Percentiles rank a stretch among this genome's conserved stretches.
Evolutionary conservation across 2,329 filamentous ascomycete species (phyloP).

Genomic region (Venturia nashicola): DNA sequence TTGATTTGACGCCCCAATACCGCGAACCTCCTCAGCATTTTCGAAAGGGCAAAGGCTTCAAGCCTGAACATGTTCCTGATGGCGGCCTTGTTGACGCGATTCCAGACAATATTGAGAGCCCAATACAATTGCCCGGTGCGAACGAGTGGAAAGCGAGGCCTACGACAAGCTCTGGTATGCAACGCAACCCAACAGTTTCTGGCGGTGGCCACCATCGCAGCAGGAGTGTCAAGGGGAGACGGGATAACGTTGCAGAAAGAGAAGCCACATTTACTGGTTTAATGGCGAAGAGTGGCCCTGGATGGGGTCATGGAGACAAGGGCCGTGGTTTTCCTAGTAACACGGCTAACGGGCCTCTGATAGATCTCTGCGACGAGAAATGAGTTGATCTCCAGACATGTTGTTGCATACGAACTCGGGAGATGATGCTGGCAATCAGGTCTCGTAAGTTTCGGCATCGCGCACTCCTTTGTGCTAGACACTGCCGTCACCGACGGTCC

Average conservation of each 20-base stretch:
- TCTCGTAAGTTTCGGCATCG: not conserved
- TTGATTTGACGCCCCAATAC: constrained; percentile 56
- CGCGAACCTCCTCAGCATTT: constrained; percentile 49
- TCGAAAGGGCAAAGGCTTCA: constrained; percentile 39
- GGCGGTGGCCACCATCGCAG: not conserved
- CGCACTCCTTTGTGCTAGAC: too few relatives aligned
- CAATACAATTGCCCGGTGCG: constrained; percentile 28
- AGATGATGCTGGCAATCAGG: not conserved
- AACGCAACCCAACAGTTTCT: not conserved
- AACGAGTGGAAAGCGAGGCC: constrained; percentile 32
- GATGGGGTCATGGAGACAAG: constrained; percentile 24
- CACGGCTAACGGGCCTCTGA: constrained; percentile 31
- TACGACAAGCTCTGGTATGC: constrained; percentile 20
- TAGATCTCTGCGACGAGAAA: constrained; percentile 30
- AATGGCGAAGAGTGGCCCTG: constrained; percentile 18
- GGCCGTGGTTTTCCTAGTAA: constrained; percentile 34
- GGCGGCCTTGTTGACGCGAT: constrained; percentile 35
- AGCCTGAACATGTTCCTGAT: constrained; percentile 18
- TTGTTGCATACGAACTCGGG: constrained; percentile 29
- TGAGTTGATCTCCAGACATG: constrained; percentile 33
- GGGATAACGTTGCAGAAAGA: constrained; percentile 13
- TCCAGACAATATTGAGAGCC: constrained; percentile 28
- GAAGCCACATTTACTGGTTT: constrained; percentile 31
- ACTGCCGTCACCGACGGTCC: too few relatives aligned
- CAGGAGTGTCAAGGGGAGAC: constrained; percentile 2